Base-by-base conservation (phyloP, 352 stramenopile genomes). In the Phytopythium oedochilum region DNA sequence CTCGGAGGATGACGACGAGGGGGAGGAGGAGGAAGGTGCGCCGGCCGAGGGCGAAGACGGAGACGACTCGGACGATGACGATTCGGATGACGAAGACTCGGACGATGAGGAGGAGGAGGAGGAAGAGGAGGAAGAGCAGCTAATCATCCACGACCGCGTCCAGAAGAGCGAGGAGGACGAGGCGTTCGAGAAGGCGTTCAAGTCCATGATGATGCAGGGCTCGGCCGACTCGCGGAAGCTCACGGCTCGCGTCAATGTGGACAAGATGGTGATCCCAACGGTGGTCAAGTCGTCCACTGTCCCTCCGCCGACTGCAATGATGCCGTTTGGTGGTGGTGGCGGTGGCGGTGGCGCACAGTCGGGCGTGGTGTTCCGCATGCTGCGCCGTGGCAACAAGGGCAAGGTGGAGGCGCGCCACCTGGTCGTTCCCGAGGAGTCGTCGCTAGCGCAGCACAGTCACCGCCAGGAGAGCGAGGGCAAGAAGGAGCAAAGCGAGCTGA, bases 351-450 rank as follows among this genome's bases (percentile, higher is more conserved):
- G 63, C 6, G 60, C 63, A 14, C 54, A 63, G 17, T 57, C 69
- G 39, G 88, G 80, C 9, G 83, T 96, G 18, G 71, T 89, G 28
- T 98, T 98, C 61, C 94, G 97, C 29, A 86, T 99, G 59, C 66
- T 99, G 8, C 97, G 97, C 58, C 92, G 96, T 46, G 96, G 96
- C 20, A 97, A 97, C 73, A 98, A 98, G 73, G 96, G 96, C 59
- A 98, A 98, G 60, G 82, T 98, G 53, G 96, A 99, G 59, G 91
- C 96, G 1, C 94, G 96, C 25, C 73, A 95, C 47, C 66, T 99
- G 40, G 58, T 98, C 17, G 94, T 99, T 17, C 94, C 96, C 0
- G 85, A 89, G 45, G 84, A 84, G 29, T 98, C 94, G 22, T 98
- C 94, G 47, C 70, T 99, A 35, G 96, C 94, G 8, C 82, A 92